Evolutionary conservation across 768 basidiomycete genomes (phyloP).

Genomic region (Mycena venus): DNA sequence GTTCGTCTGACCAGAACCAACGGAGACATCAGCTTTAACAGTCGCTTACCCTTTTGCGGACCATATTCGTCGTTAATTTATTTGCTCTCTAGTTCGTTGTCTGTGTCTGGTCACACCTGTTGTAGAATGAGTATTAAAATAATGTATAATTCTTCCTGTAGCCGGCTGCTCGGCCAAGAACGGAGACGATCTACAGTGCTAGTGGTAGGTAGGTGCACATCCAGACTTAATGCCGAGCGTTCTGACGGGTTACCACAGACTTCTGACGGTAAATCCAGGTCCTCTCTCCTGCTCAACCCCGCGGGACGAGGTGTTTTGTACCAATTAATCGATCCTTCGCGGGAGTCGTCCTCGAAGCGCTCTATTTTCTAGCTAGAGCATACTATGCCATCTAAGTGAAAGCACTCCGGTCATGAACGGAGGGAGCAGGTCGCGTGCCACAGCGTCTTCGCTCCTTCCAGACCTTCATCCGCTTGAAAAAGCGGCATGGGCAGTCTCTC

Average conservation of each 20-base stretch:
- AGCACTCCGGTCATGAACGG: too few species aligned
- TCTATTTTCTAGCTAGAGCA: too few species aligned
- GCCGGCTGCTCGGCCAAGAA: background rate
- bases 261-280: too few species aligned
- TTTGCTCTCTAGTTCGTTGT: background rate
- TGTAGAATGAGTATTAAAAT: background rate
- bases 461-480: too few species aligned
- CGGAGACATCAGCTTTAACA: background rate
- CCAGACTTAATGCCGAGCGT: background rate
- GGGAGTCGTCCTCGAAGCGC: too few species aligned
- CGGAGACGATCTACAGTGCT: background rate
- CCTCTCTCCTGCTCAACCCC: too few species aligned
- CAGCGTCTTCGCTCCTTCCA: too few species aligned
- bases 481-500: too few species aligned
- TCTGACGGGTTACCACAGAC: background rate
- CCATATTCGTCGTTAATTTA: background rate
- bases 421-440: too few species aligned
- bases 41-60: background rate
- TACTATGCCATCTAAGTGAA: too few species aligned
- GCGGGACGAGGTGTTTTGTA: too few species aligned
- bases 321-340: too few species aligned
- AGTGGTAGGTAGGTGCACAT: background rate
- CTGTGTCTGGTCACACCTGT: background rate
- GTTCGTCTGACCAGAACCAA: conserved; percentile 16
- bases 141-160: background rate